A percentile compares a stretch with the other conserved stretches of the same genome.
phyloP scores from a whole-genome alignment of 768 basidiomycete genomes.

The Mycena galericulata region DNA sequence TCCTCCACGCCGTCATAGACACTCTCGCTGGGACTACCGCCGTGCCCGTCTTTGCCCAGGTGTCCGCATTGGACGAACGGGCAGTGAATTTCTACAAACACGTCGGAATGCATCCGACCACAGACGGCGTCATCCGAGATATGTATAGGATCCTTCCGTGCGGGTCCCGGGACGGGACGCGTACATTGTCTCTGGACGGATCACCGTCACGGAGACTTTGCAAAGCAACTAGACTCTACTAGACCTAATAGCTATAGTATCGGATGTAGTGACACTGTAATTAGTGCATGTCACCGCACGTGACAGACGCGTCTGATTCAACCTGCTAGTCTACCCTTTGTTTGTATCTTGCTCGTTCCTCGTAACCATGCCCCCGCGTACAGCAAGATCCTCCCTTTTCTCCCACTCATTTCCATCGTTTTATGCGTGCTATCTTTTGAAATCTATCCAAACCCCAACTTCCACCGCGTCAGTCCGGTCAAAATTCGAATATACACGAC shows the following conservation, averaged over 20 bases:
- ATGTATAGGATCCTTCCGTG: slow-evolving; percentile 51
- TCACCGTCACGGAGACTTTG: slow-evolving; percentile 30
- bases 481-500: neutral
- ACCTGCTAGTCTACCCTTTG: too few species aligned
- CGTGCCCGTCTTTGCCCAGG: slow-evolving; percentile 54
- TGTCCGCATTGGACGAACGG: slow-evolving; percentile 55
- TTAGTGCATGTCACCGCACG: too few species aligned
- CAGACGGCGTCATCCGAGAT: slow-evolving; percentile 48
- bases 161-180: slow-evolving; percentile 59
- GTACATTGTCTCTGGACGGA: slow-evolving; percentile 53
- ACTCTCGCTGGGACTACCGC: slow-evolving; percentile 29
- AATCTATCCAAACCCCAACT: slow-evolving; percentile 67
- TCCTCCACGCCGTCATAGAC: slow-evolving; percentile 44
- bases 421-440: slow-evolving; percentile 88
- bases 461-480: slow-evolving; percentile 60
- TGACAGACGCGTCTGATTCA: too few species aligned
- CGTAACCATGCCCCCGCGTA: slow-evolving; percentile 9
- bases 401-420: slow-evolving; percentile 69
- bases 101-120: slow-evolving; percentile 53
- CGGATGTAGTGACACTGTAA: too few species aligned
- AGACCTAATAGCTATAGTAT: too few species aligned
- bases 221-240: too few species aligned
- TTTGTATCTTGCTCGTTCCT: too few species aligned
- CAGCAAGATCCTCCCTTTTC: slow-evolving; percentile 42
- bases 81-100: slow-evolving; percentile 58